Evolutionary conservation across 441 rosid species (phyloP).

Genomic region (Bruguiera hainesii): DNA sequence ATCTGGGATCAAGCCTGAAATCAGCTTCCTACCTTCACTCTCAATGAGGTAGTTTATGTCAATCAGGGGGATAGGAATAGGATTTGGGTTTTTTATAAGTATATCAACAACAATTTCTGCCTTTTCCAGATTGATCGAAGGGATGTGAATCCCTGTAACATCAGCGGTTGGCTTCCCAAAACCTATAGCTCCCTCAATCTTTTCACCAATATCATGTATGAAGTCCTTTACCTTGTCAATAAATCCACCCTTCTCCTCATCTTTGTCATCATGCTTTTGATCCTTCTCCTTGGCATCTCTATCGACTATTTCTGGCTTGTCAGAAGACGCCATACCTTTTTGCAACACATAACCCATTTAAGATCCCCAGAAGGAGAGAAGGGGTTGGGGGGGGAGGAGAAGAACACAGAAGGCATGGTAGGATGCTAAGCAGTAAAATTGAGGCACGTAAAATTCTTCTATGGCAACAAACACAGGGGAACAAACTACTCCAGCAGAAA

Average conservation of each 20-base stretch:
- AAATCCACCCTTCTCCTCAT: constrained; percentile 71
- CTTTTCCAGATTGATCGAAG: constrained; percentile 67
- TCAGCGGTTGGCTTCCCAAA: constrained; percentile 97
- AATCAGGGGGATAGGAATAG: constrained; percentile 80
- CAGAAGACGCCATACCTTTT: constrained; percentile 72
- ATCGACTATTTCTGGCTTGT: constrained; percentile 52
- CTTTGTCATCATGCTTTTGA: constrained; percentile 44
- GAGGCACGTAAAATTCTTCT: background rate
- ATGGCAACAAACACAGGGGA: background rate
- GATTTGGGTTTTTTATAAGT: constrained; percentile 87
- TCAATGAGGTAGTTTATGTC: constrained; percentile 81
- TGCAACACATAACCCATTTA: constrained; percentile 4
- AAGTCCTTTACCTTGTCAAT: constrained; percentile 87
- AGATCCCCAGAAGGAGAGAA: too few species aligned
- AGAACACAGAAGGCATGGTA: background rate
- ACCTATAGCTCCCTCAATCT: constrained; percentile 79
- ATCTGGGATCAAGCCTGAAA: constrained; percentile 89
- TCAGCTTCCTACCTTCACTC: constrained; percentile 81
- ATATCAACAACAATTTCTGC: constrained; percentile 78
- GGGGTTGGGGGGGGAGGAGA: background rate
- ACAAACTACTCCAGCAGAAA: background rate
- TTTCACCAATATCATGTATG: constrained; percentile 86
- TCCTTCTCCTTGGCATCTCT: constrained; percentile 44
- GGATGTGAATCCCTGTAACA: constrained; percentile 69
- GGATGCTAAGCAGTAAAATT: background rate